Evolutionary conservation across 192 early-diverging fungal genomes (phyloP), one percentile per base, ranked within the genome.

Genomic region (Coemansia sp.): DNA sequence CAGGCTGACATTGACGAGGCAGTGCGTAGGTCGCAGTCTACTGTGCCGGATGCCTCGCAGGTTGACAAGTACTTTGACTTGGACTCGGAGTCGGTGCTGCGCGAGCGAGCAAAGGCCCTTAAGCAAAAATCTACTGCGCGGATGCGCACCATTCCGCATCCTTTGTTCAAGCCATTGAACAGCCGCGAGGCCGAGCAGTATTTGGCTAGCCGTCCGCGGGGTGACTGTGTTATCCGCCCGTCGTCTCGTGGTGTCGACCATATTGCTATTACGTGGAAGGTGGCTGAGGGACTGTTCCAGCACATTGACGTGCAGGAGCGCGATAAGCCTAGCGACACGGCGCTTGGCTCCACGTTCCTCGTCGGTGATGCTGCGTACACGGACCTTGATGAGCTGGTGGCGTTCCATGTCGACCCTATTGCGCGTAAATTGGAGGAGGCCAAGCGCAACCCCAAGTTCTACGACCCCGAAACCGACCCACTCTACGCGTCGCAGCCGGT

Each of bases 321-420:
- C 44, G 73, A 58, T 62, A 92, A 94, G 78, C 87, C 89, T 47
- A 90, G 89, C 64, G 92, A 91, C 44, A 89, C 82, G 60, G 89
- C 88, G 22, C 73, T 95, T 8, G 94, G 92, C 61, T 80, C 87
- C 44, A 85, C 80, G 8, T 86, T 95, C 46, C 85, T 87, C 27
- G 86, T 95, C 34, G 92, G 90, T 33, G 86, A 88, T 11, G 65
- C 84, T 29, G 84, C 86, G 36, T 99, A 91, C 77, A 83, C 88
- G n/a, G 96, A 96, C 69, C 75, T 99, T 47, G 97, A 99, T 66
- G 92, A 99, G 75, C 86, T 99, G 66, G 81, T 97, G 20, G 95
- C 94, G 5, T 87, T 90, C 24, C 92, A 96, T 68, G 89, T 99
- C 24, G 97, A 97, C 66, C 89, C 94, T 1, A 93, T 96, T 71